Base-by-base conservation (phyloP, 352 stramenopile species). In the Thalassiosira hispida region DNA sequence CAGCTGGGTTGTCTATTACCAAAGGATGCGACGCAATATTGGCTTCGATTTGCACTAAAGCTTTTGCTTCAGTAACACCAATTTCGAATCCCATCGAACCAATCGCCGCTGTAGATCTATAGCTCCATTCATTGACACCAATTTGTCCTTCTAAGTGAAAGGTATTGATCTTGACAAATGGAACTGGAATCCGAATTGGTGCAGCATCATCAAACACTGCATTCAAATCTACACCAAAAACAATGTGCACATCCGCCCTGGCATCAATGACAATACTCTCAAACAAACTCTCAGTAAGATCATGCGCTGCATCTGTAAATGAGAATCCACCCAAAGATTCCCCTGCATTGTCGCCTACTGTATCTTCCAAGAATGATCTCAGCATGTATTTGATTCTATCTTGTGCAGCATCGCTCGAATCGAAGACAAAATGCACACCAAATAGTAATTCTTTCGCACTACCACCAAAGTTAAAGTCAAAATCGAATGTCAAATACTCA, bases 381-480 rank as follows among this genome's bases (percentile, higher is more conserved):
- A 75, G 31, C 46, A 77, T 40, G 29, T 57, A 2, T 29, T 70
- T 33, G 23, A 65, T 72, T 33, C 29, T 56, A 20, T 23, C 20
- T 40, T 52, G 23, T 38, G 57, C 33, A 53, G 35, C 27, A 22
- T 65, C 53, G 55, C 25, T 57, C 4, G 52, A 67, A 44, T 77
- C 52, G 47, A 73, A 81, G 33, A 60, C 16, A 51, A 81, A 81
- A 2, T 64, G 22, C 20, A 72, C 22, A 51, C 56, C 57, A 22
- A 81, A 56, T 22, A 81, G 22, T 12, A 81, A 18, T 6, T 77
- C 31, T 67, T 81, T 81, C n/a, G 56, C 33, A 12, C 73, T 66
- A 18, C 46, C 73, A 25, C 73, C 73, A 73, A 81, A 81, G 46
- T 81, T 77, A 31, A 81, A 76, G 42, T 81, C 65, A 52, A 81